Evolutionary conservation across 805 yeast genomes (phyloP), one percentile per base, ranked within the genome.

Genomic region (Zygotorulaspora chibaensis): DNA sequence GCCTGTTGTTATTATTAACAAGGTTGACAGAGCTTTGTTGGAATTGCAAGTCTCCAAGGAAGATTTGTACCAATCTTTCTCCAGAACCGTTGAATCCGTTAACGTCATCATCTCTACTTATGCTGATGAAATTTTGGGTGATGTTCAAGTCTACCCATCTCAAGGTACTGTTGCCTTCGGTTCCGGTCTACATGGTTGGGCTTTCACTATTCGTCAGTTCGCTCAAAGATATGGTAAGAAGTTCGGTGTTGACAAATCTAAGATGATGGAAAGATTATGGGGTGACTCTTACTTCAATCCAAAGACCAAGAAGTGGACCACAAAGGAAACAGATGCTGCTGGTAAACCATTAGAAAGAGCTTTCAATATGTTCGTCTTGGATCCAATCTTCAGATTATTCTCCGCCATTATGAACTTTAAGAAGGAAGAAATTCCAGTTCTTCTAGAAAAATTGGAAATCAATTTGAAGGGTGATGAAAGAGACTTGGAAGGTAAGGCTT

Each of bases 111-210:
- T 91, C 72, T 80, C 98, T 59, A 91, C 98, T 66, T 91, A 91
- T 79, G 77, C 82, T 67, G 99, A 91, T 73, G 77, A 80, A 75
- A 74, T 79, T 55, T 75, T 91, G 58, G 99, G 99, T 80, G 98
- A 91, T 70, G 84, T 80, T 67, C 98, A 91, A 81, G 98, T 91
- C 58, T 91, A 84, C 96, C 99, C 99, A 76, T 95, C 91, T 74
- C 75, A 76, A 72, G 99, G 99, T 80, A 91, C 98, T 74, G 96
- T 91, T 70, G 99, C 99, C 64, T 91, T 91, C 77, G 98, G 96
- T 81, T 93, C 98, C 74, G 99, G 98, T 86, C 81, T 91, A 71
- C 99, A 91, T 84, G 99, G 99, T 77, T 91, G 99, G 99, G 98
- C 97, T 72, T 91, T 91, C 91, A 91, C 99, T 66, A 85, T 91